A percentile compares a stretch with the other conserved stretches of the same genome.
These are phyloP conservation scores for Chenopodium quinoa DNA, from an alignment of 148 eudicot genomes.

Conservation along the genomic window DNA sequence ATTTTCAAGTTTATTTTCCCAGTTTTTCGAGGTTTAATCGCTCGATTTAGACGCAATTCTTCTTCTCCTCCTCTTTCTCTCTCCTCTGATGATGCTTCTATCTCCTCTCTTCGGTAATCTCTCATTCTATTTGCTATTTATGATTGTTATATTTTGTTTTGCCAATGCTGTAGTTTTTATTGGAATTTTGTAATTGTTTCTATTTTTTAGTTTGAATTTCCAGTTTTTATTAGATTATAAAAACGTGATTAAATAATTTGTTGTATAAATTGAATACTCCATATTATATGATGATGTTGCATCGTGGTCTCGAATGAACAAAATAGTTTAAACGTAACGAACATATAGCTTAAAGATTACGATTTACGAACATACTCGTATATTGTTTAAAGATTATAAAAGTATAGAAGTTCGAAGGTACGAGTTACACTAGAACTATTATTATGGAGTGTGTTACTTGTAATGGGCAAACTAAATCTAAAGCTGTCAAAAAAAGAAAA, in stretches of 20 bases:
- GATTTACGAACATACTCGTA: no score
- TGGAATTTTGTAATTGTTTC: background rate
- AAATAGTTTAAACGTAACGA: background rate
- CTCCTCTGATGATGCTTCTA: slow-evolving; percentile 10
- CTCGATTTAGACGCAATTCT: slow-evolving; percentile 14
- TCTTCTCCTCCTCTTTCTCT: slow-evolving; percentile 12
- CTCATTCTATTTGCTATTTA: background rate
- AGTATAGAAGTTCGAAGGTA: no score
- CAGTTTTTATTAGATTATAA: background rate
- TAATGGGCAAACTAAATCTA: no score
- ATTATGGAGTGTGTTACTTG: no score
- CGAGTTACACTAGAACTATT: no score
- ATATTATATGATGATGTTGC: no score
- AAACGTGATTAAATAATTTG: no score
- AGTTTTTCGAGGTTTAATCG: slow-evolving; percentile 3
- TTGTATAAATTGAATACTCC: no score
- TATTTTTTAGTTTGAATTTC: background rate
- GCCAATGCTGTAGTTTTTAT: no score
- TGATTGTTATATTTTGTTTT: background rate
- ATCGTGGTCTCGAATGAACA: no score
- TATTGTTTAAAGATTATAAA: no score
- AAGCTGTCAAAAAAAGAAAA: no score
- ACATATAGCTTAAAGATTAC: background rate
- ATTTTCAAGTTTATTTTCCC: slow-evolving; percentile 15
- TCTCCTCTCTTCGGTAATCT: slow-evolving; percentile 32